Evolutionary conservation across 2,329 filamentous ascomycete species (phyloP), one percentile per base, ranked within the genome.

Genomic region (Aspergillus quadrilineatus): DNA sequence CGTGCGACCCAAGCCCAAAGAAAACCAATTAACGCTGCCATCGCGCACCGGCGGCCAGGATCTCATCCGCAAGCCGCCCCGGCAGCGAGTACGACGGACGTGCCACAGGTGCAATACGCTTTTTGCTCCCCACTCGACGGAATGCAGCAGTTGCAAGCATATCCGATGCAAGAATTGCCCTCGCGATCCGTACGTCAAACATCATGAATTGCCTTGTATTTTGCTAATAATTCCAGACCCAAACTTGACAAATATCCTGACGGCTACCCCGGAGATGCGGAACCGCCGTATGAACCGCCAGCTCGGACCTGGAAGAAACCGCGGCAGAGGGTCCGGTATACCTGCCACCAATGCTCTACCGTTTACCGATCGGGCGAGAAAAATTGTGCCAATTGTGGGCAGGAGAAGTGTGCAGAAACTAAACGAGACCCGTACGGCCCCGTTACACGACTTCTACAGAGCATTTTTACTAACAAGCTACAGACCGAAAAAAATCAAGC

Each of bases 111-210:
- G 92, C 71, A 70, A 83, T 46, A 82, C 78, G 2, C 68, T 87
- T 1, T 94, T 92, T 68, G 72, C 75, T 1, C 67, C 79, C 5
- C 78, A 81, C 32, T 78, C 74, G 58, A 90, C 87, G 58, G 76
- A 83, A 69, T 96, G 92, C 70, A 73, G 79, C 6, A 79, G 79
- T 39, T 96, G 92, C 73, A 76, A 80, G 29, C 92, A 96, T 72
- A 72, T 81, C 50, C 86, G 90, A 53, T 96, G 91, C 77, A 89
- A 85, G 39, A 88, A 88, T 68, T 95, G 91, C 71, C 90, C 89
- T 29, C 81, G 90, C 65, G 86, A 91, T 67, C 90, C 90, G 82
- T 91, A 83, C 72, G 88, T 85, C 32, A 4, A 10, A 34, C 12
- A 12, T 36, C 3, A 2, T 32, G 14, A 12, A n/a, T 15, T 6